Percentiles rank a stretch among this genome's conserved stretches.
Evolutionary conservation across 2,329 filamentous ascomycete species (phyloP).

Genomic region (Fusarium illudens): DNA sequence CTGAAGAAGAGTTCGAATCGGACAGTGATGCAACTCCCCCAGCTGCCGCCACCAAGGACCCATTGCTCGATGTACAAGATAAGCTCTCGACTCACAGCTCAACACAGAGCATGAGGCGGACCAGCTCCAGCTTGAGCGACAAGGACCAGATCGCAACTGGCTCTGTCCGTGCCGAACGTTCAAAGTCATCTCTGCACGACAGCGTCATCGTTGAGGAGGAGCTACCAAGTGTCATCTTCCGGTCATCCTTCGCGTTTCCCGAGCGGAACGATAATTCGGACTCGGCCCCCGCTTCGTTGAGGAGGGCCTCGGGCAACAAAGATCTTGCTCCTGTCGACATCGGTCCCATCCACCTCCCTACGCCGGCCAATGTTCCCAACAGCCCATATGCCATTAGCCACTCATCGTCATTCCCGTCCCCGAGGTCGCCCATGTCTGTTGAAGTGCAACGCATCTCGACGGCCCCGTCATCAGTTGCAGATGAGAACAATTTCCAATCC

Average conservation of each 20-base stretch:
- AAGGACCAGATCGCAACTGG: conserved; percentile 40
- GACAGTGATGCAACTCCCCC: conserved; percentile 51
- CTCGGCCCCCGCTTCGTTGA: conserved; percentile 57
- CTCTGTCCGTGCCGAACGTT: conserved; percentile 57
- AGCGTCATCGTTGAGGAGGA: conserved; percentile 63
- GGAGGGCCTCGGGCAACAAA: conserved; percentile 51
- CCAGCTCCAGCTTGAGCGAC: conserved; percentile 57
- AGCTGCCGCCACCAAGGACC: conserved; percentile 35
- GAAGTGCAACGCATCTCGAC: conserved; percentile 79
- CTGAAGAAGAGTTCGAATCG: conserved; percentile 61
- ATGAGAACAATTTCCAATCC: conserved; percentile 76
- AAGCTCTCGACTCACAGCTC: conserved; percentile 35
- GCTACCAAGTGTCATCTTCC: conserved; percentile 50
- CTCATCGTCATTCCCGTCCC: conserved; percentile 74
- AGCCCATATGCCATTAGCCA: conserved; percentile 72
- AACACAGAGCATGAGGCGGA: conserved; percentile 49
- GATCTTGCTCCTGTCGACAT: conserved; percentile 63
- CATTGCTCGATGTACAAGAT: conserved; percentile 37
- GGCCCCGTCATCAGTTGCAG: conserved; percentile 75
- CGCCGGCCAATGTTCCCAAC: conserved; percentile 58
- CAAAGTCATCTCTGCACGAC: conserved; percentile 60
- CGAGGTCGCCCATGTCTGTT: conserved; percentile 72
- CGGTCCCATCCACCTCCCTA: conserved; percentile 55
- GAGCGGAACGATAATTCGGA: conserved; percentile 48
- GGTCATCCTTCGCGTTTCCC: conserved; percentile 49